These are phyloP conservation scores for Ophiosphaerella narmari DNA, from an alignment of 2,329 filamentous ascomycete genomes.

Conservation along the genomic window DNA sequence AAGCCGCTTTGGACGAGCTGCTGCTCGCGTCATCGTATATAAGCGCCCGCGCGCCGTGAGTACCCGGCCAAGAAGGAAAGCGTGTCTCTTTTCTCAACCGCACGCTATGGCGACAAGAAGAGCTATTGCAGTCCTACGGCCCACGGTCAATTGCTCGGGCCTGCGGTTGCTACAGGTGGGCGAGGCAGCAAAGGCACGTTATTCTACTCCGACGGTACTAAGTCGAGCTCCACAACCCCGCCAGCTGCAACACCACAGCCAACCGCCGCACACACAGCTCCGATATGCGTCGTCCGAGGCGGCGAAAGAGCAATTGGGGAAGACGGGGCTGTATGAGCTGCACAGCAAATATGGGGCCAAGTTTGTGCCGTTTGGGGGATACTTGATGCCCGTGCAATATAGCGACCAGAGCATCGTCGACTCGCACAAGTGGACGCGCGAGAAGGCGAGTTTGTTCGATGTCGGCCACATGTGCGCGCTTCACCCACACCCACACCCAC, in stretches of 20 bases:
- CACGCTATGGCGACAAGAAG: slow-evolving; percentile 38
- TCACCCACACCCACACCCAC: too few relatives aligned
- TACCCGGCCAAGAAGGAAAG: slow-evolving; percentile 18
- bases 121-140: slow-evolving; percentile 26
- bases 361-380: slow-evolving; percentile 96
- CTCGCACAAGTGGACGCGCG: slow-evolving; percentile 87
- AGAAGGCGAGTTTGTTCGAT: slow-evolving; percentile 89
- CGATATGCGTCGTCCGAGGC: slow-evolving; percentile 38
- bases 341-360: slow-evolving; percentile 81
- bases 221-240: slow-evolving; percentile 31
- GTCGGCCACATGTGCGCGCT: slow-evolving; percentile 87
- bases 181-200: slow-evolving; percentile 14
- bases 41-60: slow-evolving; percentile 15
- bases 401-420: slow-evolving; percentile 74
- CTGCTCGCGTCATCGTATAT: slow-evolving; percentile 28
- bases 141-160: slow-evolving; percentile 31
- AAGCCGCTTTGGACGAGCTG: slow-evolving; percentile 12
- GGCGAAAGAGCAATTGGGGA: slow-evolving; percentile 45
- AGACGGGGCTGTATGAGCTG: slow-evolving; percentile 78
- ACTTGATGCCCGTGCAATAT: slow-evolving; percentile 92
- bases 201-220: slow-evolving; percentile 17
- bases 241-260: slow-evolving; percentile 15
- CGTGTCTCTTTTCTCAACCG: slow-evolving; percentile 11
- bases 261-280: slow-evolving; percentile 16
- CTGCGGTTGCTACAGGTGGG: slow-evolving; percentile 16